Evolutionary conservation across 2,329 filamentous ascomycete species (phyloP).

Genomic region (Ceratocystis papillata): DNA sequence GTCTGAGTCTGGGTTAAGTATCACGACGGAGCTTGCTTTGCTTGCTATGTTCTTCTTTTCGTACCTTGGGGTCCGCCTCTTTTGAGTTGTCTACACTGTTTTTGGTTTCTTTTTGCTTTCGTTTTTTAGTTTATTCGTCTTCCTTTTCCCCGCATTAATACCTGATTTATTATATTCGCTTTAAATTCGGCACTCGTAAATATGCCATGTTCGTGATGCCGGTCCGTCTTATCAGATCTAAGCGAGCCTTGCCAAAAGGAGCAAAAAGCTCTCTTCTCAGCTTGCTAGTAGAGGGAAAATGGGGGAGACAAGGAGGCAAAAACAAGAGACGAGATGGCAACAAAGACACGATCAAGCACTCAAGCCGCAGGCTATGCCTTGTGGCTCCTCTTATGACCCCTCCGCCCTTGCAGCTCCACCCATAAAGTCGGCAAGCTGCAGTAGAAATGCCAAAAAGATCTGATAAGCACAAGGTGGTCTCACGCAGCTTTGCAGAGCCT

Average conservation of each 20-base stretch:
- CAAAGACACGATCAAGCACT: background rate
- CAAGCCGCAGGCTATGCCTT: background rate
- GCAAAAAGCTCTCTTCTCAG: background rate
- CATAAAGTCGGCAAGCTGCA: background rate
- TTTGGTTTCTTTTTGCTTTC: background rate
- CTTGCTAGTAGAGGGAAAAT: background rate
- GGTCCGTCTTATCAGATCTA: background rate
- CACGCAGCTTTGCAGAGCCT: background rate
- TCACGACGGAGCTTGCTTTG: background rate
- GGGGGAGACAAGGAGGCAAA: background rate
- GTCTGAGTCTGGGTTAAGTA: slow-evolving; percentile 1
- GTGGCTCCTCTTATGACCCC: background rate
- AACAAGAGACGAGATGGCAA: too few species aligned
- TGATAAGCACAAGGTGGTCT: slow-evolving; percentile 2
- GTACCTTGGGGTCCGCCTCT: background rate
- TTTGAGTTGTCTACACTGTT: slow-evolving; percentile 1
- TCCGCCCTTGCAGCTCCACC: background rate
- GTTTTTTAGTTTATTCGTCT: background rate
- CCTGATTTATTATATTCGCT: background rate
- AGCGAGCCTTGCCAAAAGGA: background rate
- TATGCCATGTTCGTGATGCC: background rate
- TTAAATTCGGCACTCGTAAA: background rate
- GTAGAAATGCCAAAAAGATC: slow-evolving; percentile 6
- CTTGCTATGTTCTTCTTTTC: slow-evolving; percentile 9
- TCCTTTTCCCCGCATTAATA: slow-evolving; percentile 9